Conservation (phyloP, 192 early-diverging fungal species). For the Paraglomus brasilianum region DNA sequence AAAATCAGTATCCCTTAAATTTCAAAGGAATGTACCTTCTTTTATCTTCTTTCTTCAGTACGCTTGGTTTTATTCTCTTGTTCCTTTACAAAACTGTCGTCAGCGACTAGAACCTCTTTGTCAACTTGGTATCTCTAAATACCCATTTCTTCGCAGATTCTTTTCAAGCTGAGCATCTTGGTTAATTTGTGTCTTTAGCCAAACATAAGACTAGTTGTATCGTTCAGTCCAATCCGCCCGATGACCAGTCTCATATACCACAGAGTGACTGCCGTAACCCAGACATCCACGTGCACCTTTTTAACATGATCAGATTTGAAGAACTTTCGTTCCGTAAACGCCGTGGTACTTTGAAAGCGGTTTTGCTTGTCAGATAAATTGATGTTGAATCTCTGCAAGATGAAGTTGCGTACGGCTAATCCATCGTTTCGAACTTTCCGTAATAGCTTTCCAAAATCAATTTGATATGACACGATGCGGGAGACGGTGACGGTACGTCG, state of each 20-base stretch:
- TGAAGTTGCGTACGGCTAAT: constrained; percentile 6
- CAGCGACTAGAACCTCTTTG: neutral
- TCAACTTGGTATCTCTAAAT: constrained; percentile 22
- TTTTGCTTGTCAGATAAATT: constrained; percentile 1
- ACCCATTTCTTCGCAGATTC: constrained; percentile 4
- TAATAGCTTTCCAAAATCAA: neutral
- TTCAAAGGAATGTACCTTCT: neutral
- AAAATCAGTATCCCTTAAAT: too few relatives aligned
- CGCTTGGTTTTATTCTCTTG: neutral
- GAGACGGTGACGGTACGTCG: neutral
- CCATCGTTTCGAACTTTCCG: constrained; percentile 12
- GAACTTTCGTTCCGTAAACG: neutral
- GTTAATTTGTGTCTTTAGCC: constrained; percentile 18
- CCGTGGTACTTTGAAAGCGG: neutral
- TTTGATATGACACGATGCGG: constrained; percentile 24
- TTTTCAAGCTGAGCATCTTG: constrained; percentile 8
- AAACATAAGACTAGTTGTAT: constrained; percentile 15
- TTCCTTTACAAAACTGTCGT: neutral
- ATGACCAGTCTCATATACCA: constrained; percentile 22
- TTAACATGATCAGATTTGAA: constrained; percentile 8
- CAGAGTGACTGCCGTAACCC: constrained; percentile 10
- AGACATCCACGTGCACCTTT: constrained; percentile 10
- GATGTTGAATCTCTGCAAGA: constrained; percentile 6
- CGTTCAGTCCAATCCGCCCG: neutral
- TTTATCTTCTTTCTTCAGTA: neutral